Percentiles rank a stretch among this genome's conserved stretches.
Conservation (phyloP, 805 yeast species). For the Pichia insulana region DNA sequence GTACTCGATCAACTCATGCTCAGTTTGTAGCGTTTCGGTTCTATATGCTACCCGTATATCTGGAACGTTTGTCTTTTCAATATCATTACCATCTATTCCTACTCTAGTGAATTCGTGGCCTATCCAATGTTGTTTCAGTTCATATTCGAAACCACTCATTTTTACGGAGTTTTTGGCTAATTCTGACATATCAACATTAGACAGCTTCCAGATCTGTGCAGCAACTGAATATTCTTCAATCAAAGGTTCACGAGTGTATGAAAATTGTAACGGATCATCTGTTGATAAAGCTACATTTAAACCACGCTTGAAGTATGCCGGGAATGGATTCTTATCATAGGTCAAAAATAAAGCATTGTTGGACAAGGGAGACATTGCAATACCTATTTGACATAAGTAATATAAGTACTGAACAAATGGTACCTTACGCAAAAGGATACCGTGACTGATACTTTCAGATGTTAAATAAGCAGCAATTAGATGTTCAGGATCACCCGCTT, state of each 20-base stretch:
- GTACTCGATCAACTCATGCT: constrained; percentile 56
- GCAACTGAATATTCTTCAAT: constrained; percentile 98
- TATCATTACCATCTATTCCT: constrained; percentile 77
- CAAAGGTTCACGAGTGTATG: constrained; percentile 93
- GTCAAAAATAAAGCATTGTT: constrained; percentile 93
- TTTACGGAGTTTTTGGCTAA: constrained; percentile 85
- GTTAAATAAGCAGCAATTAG: constrained; percentile 81
- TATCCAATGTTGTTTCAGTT: constrained; percentile 85
- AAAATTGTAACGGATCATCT: constrained; percentile 95
- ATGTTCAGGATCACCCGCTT: constrained; percentile 99
- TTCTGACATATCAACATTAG: constrained; percentile 96
- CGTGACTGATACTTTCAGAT: constrained; percentile 91
- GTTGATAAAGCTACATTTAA: constrained; percentile 90
- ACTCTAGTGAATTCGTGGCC: constrained; percentile 52
- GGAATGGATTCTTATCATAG: constrained; percentile 95
- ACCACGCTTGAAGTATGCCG: constrained; percentile 84
- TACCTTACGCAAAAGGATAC: constrained; percentile 83
- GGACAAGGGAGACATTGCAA: constrained; percentile 97
- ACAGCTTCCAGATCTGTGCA: constrained; percentile 90
- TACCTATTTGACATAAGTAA: constrained; percentile 89
- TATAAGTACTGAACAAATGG: constrained; percentile 92
- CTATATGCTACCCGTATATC: constrained; percentile 78
- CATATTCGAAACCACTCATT: constrained; percentile 91
- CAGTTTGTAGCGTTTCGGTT: constrained; percentile 66
- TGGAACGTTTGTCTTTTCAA: constrained; percentile 94